Evolutionary conservation across 2,329 filamentous ascomycete genomes (phyloP), one percentile per base, ranked within the genome.

Genomic region (Pseudopithomyces maydicus): DNA sequence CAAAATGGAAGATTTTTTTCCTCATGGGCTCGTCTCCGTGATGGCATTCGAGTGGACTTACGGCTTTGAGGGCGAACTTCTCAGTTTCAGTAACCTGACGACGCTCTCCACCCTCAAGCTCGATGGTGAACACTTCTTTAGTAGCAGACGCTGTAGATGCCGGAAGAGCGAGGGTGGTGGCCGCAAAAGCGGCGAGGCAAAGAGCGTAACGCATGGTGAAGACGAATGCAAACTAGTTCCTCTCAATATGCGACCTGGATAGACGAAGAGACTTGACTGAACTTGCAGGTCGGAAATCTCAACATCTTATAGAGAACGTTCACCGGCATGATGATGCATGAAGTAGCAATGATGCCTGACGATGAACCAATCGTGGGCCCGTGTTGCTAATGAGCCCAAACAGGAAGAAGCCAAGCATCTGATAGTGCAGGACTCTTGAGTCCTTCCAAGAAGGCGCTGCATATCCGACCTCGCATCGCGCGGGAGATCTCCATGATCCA

Each of bases 11-110:
- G 8, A 29, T 8, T 8, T 29, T 4, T 29, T 8, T 29, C 8
- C n/a, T n/a, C n/a, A n/a, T n/a, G n/a, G 26, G 8, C 26, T 5
- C 26, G 26, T 29, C 26, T 29, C 26, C 8, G 8, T n/a, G 26
- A 29, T 4, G 26, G 26, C 26, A 29, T 8, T 29, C 8, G 44
- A 33, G 48, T 41, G 23, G 12, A 76, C 84, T 57, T 82, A 94
- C 91, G 65, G 91, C 82, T 71, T 89, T 88, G 65, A 97, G 80
- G 74, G 88, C 86, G 91, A 92, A 96, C 78, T 97, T 97, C 79
- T 96, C 86, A 23, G 95, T 90, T 69, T 97, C 92, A 0, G 90
- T 94, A 23, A 96, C 89, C 89, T 90, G 93, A 81, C 83, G 81
- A 17, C 87, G 91, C 70, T 92, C 82, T 56, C 90, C 90, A 3